These are phyloP conservation scores for Cinnamomum chago DNA, from an alignment of 164 flowering plant genomes.

Conservation along the genomic window DNA sequence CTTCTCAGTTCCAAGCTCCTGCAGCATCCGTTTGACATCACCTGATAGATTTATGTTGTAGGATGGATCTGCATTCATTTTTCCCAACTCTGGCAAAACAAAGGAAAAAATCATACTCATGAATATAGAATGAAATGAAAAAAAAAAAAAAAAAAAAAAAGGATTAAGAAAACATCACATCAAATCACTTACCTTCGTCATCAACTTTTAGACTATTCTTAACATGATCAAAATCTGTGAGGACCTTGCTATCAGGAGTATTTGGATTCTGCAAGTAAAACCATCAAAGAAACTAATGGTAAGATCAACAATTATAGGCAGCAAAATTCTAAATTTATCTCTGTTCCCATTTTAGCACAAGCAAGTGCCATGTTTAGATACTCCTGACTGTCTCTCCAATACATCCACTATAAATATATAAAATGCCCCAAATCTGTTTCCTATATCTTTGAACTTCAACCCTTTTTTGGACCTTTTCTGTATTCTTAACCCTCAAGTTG, in stretches of 20 bases:
- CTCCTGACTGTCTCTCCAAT: neutral
- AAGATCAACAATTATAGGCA: neutral
- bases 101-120: constrained; percentile 2
- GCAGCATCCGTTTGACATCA: constrained; percentile 90
- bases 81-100: constrained; percentile 43
- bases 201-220: constrained; percentile 76
- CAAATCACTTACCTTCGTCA: constrained; percentile 66
- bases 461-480: neutral
- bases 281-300: neutral
- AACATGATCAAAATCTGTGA: constrained; percentile 86
- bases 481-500: neutral
- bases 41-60: constrained; percentile 75
- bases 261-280: constrained; percentile 71
- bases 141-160: neutral
- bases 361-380: too few species aligned
- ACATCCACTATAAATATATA: too few species aligned
- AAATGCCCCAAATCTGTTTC: neutral
- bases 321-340: neutral
- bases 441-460: neutral
- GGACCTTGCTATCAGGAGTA: constrained; percentile 75
- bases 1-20: constrained; percentile 93
- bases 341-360: neutral
- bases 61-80: constrained; percentile 59
- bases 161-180: neutral
- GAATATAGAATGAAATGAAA: neutral